Evolutionary conservation across 2,329 filamentous ascomycete species (phyloP).

Genomic region (Cladosporium sp.): DNA sequence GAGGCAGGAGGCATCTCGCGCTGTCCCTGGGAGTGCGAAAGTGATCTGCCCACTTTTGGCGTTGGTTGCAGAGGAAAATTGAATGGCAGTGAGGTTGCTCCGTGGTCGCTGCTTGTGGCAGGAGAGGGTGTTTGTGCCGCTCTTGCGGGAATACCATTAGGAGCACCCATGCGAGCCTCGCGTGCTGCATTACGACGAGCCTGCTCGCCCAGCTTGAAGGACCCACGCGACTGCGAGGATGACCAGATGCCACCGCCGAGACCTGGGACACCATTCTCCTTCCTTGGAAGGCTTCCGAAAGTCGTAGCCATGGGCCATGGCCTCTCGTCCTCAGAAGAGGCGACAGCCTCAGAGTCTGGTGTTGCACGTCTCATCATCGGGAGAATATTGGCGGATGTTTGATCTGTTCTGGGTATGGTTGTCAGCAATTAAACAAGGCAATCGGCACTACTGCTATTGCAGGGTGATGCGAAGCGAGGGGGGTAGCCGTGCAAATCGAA

Average conservation of each 20-base stretch:
- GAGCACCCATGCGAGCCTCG: constrained; percentile 48
- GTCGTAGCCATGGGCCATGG: constrained; percentile 51
- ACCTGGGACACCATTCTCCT: constrained; percentile 36
- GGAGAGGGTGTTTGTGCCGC: constrained; percentile 34
- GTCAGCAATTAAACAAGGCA: background rate
- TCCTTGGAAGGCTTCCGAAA: constrained; percentile 38
- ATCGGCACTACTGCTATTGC: no score
- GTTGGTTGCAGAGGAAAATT: constrained; percentile 84
- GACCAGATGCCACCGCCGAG: constrained; percentile 37
- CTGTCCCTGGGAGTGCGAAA: constrained; percentile 74
- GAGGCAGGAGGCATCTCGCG: constrained; percentile 19
- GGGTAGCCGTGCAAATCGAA: no score
- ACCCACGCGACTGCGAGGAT: constrained; percentile 24
- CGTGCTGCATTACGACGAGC: constrained; percentile 21
- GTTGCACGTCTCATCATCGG: constrained; percentile 66
- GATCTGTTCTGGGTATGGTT: background rate
- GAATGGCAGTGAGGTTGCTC: constrained; percentile 66
- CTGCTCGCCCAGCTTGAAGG: constrained; percentile 31
- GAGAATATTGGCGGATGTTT: background rate
- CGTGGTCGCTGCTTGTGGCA: constrained; percentile 33
- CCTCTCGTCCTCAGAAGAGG: constrained; percentile 87
- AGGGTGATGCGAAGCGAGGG: no score
- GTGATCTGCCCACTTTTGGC: constrained; percentile 87
- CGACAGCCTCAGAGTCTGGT: constrained; percentile 88
- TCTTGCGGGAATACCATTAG: constrained; percentile 13